These are phyloP conservation scores for Ustilago lituana DNA, from an alignment of 1,284 basidiomycete species.

Conservation along the genomic window DNA sequence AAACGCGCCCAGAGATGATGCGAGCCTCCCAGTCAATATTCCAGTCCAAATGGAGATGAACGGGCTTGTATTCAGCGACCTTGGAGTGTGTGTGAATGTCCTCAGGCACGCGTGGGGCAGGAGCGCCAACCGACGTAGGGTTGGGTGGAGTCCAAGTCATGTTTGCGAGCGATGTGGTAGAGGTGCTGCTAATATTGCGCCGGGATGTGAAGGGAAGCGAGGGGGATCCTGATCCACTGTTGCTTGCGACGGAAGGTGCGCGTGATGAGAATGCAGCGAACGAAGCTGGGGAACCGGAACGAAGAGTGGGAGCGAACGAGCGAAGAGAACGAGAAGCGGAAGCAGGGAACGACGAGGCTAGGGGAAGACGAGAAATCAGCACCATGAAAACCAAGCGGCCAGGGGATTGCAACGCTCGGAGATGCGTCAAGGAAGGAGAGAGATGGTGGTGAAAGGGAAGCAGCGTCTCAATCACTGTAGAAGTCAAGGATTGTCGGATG, in stretches of 20 bases:
- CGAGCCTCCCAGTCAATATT: constrained; percentile 78
- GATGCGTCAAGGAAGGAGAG: constrained; percentile 6
- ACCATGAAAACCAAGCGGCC: constrained; percentile 28
- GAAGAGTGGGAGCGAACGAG: constrained; percentile 34
- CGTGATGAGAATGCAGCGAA: constrained; percentile 4
- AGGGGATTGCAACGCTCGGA: constrained; percentile 3
- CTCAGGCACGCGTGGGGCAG: constrained; percentile 35
- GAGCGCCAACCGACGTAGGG: constrained; percentile 56
- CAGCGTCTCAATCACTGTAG: no score
- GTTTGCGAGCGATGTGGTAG: constrained; percentile 4
- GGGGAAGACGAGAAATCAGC: constrained; percentile 14
- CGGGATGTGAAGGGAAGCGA: not conserved
- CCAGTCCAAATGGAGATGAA: constrained; percentile 76
- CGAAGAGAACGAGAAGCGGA: constrained; percentile 23
- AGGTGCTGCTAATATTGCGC: not conserved
- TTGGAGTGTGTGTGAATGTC: constrained; percentile 63
- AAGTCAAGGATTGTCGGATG: constrained; percentile 15
- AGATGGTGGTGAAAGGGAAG: constrained; percentile 4
- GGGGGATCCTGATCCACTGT: not conserved
- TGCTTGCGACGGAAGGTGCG: not conserved
- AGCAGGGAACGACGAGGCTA: not conserved
- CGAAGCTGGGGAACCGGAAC: constrained; percentile 7
- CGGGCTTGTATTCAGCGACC: constrained; percentile 54
- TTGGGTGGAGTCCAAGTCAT: constrained; percentile 60
- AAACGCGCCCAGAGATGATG: constrained; percentile 78